phyloP scores from a whole-genome alignment of 2,329 filamentous ascomycete genomes.

The Penicillium expansum region DNA sequence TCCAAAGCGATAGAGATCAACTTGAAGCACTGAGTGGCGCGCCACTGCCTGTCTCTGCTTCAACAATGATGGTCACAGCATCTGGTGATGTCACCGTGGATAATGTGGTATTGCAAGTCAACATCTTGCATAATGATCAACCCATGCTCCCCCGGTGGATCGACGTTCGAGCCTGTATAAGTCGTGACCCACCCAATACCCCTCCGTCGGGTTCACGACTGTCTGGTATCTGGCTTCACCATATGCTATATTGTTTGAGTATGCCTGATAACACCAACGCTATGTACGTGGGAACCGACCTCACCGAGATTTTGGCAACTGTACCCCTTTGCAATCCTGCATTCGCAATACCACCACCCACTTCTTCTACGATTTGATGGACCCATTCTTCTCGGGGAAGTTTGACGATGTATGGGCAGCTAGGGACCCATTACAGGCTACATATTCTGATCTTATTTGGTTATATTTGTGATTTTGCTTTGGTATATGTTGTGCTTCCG shows the following conservation, averaged over 20 bases:
- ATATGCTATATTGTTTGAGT: neutral
- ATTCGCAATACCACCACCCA: neutral
- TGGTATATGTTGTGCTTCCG: neutral
- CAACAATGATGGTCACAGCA: neutral
- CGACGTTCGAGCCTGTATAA: neutral
- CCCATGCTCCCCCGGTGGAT: neutral
- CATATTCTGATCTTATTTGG: neutral
- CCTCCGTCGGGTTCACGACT: neutral
- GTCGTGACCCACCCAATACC: too few species aligned
- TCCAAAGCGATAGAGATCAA: accelerated
- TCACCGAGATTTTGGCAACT: neutral
- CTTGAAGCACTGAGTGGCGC: neutral
- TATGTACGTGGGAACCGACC: neutral
- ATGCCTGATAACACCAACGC: neutral
- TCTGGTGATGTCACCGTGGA: neutral
- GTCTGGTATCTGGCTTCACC: neutral
- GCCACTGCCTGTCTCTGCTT: neutral
- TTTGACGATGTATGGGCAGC: neutral
- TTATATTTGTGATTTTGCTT: neutral
- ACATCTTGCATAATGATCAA: neutral
- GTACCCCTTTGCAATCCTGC: neutral
- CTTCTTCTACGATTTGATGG: neutral
- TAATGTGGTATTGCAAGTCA: neutral
- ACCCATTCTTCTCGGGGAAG: neutral
- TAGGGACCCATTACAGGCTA: neutral